Percentiles rank a stretch among this genome's conserved stretches.
Evolutionary conservation across 257 asterid genomes (phyloP).

Genomic region (Jaltomata sinuosa): DNA sequence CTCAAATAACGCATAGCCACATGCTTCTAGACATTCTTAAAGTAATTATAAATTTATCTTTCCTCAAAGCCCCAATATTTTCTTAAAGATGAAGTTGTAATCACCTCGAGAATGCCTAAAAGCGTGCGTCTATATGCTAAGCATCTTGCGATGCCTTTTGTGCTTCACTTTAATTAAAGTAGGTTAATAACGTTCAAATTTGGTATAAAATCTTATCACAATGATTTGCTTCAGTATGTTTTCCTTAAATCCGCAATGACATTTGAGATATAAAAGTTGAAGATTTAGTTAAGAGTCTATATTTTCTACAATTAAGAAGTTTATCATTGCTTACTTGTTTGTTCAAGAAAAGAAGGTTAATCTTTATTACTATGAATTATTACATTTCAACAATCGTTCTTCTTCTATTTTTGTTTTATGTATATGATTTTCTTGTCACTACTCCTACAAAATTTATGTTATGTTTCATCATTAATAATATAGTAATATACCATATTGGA

Average conservation of each 20-base stretch:
- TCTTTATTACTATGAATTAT: background rate
- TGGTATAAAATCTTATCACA: background rate
- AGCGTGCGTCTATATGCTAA: background rate
- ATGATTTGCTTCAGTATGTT: background rate
- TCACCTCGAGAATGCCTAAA: background rate
- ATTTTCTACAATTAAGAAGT: background rate
- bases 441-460: background rate
- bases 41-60: background rate
- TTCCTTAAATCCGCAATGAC: background rate
- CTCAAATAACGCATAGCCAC: background rate
- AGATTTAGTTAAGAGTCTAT: background rate
- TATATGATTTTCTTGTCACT: background rate
- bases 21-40: background rate
- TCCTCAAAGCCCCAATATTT: background rate
- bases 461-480: background rate
- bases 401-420: constrained; percentile 1
- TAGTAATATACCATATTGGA: background rate
- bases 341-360: background rate
- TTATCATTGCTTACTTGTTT: background rate
- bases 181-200: background rate
- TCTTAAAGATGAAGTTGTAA: background rate
- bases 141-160: background rate
- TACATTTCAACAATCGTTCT: background rate
- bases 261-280: background rate
- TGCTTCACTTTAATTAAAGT: background rate